Evolutionary conservation across 2,329 filamentous ascomycete genomes (phyloP), one percentile per base, ranked within the genome.

Genomic region (Ophiostoma sp.): DNA sequence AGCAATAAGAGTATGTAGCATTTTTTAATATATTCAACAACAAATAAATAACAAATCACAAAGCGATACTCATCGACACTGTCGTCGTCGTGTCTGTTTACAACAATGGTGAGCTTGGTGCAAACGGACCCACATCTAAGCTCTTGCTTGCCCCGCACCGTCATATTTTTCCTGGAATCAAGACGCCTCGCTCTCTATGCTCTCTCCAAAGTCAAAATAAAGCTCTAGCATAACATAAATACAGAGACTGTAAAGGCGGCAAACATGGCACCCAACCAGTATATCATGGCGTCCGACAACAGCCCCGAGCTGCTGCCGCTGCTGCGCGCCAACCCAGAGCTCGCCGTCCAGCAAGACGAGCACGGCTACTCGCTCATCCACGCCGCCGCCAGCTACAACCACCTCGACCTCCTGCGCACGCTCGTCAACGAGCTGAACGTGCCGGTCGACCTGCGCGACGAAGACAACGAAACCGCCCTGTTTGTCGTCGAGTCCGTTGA

Each of bases 341-440:
- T 96, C 69, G 94, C 95, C 69, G 86, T 89, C 2, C 82, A 85
- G 68, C 92, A 96, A 81, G 95, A 99, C 79, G 88, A 90, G 72
- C 91, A 97, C 77, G 95, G 95, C 76, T 99, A 99, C 82, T 96
- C 93, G 66, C 87, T 98, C 35, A 83, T 98, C 67, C 95, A 99
- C 80, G 95, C 95, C 68, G 93, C 94, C 20, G 90, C 92, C 23
- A 97, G 94, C 75, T 99, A 98, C 84, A 91, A 90, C 77, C 94
- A 98, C 77, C 81, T 92, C 48, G 87, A 91, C 70, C 88, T 99
- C 20, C 85, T 97, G 20, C 89, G 91, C 72, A 80, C 87, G 0
- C 85, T 99, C 6, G 84, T 97, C 36, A 83, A 83, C 66, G 91
- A 94, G 44, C 92, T 94, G 79, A 81, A 88, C 15, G 94, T 94